phyloP scores from a whole-genome alignment of 352 stramenopile species.

The Phytopythium boreale region DNA sequence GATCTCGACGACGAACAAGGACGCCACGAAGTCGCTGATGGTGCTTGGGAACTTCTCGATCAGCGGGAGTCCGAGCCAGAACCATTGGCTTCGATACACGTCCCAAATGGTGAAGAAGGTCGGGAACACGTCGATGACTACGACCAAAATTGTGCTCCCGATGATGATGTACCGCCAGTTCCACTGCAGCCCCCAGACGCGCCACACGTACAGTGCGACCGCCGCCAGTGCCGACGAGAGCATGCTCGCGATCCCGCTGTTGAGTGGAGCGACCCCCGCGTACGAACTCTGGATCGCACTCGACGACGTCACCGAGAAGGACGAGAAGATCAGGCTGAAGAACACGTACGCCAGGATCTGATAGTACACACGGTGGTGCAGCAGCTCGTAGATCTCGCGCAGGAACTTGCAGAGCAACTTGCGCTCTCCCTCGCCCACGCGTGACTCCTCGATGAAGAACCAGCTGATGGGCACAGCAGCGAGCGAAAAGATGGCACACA shows the following conservation, averaged over 20 bases:
- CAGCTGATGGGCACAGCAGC: slow-evolving; percentile 35
- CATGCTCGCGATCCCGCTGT: slow-evolving; percentile 47
- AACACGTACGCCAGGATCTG: slow-evolving; percentile 55
- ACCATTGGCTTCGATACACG: slow-evolving; percentile 61
- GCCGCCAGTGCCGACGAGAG: slow-evolving; percentile 37
- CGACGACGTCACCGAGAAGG: slow-evolving; percentile 46
- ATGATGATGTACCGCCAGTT: slow-evolving; percentile 49
- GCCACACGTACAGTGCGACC: slow-evolving; percentile 36
- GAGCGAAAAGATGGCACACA: slow-evolving; percentile 31
- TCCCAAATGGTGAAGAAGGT: slow-evolving; percentile 65
- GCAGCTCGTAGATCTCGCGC: slow-evolving; percentile 33
- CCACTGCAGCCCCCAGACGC: slow-evolving; percentile 46
- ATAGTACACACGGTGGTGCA: slow-evolving; percentile 48
- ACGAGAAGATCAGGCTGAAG: slow-evolving; percentile 39
- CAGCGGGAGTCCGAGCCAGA: slow-evolving; percentile 56
- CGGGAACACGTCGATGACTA: slow-evolving; percentile 40
- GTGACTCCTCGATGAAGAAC: slow-evolving; percentile 40
- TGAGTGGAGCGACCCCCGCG: slow-evolving; percentile 55
- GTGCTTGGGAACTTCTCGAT: slow-evolving; percentile 43
- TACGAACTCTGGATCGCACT: slow-evolving; percentile 48
- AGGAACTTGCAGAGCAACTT: slow-evolving; percentile 37
- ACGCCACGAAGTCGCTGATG: slow-evolving; percentile 41
- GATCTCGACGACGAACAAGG: slow-evolving; percentile 53
- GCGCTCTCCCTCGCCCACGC: slow-evolving; percentile 7
- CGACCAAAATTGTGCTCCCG: slow-evolving; percentile 35